Base-by-base conservation (phyloP, 176 grass and related monocot species). In the Musa acuminata region DNA sequence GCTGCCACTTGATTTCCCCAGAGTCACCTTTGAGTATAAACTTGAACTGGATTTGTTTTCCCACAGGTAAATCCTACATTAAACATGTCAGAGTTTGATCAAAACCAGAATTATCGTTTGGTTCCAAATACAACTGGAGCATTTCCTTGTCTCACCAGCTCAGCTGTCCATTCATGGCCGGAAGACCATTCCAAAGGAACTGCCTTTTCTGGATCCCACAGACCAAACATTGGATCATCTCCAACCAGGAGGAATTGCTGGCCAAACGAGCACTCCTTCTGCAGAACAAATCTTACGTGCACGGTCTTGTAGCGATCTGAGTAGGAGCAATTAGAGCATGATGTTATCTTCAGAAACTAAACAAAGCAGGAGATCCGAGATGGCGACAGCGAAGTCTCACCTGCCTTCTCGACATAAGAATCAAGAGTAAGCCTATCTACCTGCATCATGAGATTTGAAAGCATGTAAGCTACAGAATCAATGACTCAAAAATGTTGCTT, bases 21-120 rank as follows among this genome's bases (percentile, higher is more conserved):
- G 80, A 82, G 53, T 62, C 60, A 63, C 75, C 63, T 82, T 83
- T 80, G 72, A 87, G 87, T 59, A 90, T 26, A 80, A 96, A 92
- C 85, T 96, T 96, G 87, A 87, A 96, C 72, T 90, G 82, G 48
- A 96, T 59, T 57, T 52, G 11, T 70, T 29, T 84, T 19, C 70
- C 75, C 14, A 78, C 83, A 10, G 85, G 87, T 52, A 96, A 2
- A 62, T 87, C 89, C 89, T 96, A 74, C 13, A 9, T 55, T 59
- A 54, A 16, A 78, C 13, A 55, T 21, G 13, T 55, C 16, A 62
- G 10, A 60, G 24, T 24, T 50, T n/a, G 19, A 60, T n/a, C 14
- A 72, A 26, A 53, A 27, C 9, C 23, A 50, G 26, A 24, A 59
- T n/a, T 9, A 35, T 48, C 8, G 17, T n/a, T 13, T 13, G 19